These are phyloP conservation scores for Hypoxylon crocopeplum DNA, from an alignment of 495 filamentous ascomycete species.

Conservation along the genomic window DNA sequence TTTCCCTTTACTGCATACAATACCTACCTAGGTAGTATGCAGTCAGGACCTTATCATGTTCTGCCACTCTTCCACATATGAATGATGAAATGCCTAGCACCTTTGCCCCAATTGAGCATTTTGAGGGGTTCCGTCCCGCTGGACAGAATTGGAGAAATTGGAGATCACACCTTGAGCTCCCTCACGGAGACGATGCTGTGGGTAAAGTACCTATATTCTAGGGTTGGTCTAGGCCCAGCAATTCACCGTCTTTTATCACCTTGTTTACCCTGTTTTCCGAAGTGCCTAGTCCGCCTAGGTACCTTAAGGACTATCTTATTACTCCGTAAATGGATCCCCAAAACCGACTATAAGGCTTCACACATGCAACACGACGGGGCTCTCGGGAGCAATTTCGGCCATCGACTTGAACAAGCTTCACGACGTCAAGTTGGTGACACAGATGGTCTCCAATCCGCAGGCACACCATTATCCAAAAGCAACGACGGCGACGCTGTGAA, in stretches of 20 bases:
- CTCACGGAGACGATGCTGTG: neutral
- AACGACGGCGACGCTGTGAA: conserved; percentile 16
- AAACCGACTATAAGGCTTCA: conserved; percentile 14
- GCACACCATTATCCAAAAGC: conserved; percentile 12
- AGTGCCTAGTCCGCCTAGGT: conserved; percentile 4
- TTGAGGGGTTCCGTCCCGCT: conserved; percentile 31
- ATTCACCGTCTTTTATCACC: conserved; percentile 24
- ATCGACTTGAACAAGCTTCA: conserved; percentile 26
- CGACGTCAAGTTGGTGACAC: conserved; percentile 22
- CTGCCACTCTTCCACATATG: conserved; percentile 11
- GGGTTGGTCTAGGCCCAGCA: conserved; percentile 32
- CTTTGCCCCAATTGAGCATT: conserved; percentile 29
- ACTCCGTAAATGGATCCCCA: conserved; percentile 16
- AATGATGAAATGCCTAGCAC: conserved; percentile 18
- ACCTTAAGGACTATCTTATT: conserved; percentile 18
- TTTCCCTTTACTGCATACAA: conserved; percentile 25
- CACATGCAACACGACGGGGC: conserved; percentile 29
- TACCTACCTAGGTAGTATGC: conserved; percentile 27
- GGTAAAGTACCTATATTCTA: conserved; percentile 15
- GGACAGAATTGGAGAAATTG: conserved; percentile 40
- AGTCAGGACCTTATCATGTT: conserved; percentile 16
- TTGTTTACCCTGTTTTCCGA: conserved; percentile 28
- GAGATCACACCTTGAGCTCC: conserved; percentile 21
- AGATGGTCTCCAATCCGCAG: conserved; percentile 4
- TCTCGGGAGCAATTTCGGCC: conserved; percentile 36